Base-by-base conservation (phyloP, 441 rosid species). In the Corymbia citriodora region DNA sequence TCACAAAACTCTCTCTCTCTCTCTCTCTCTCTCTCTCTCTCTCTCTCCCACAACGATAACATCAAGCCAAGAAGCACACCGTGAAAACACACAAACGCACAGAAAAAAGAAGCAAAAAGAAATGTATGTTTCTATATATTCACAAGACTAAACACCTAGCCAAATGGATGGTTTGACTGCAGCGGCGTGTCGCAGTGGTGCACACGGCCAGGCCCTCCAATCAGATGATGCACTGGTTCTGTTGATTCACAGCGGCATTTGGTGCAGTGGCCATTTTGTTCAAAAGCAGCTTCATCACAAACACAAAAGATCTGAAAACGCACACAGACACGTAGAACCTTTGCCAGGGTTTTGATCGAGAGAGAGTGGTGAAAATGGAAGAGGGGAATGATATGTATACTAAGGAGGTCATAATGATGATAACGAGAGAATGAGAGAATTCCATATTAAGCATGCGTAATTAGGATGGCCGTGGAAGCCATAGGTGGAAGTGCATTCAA, bases 151-250 rank as follows among this genome's bases (percentile, higher is more conserved):
- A 31, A 33, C 81, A 17, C 81, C 40, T 70, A 33, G 33, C 81
- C 81, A 70, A 70, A 70, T 33, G 45, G 40, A 72, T 33, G 82
- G 8, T 19, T 6, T 15, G 72, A 27, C 12, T 40, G 82, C 27
- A 6, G 9, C 9, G 9, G 50, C 1, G 2, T 4, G 7, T 0
- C 29, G 3, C n/a, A 40, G 0, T 11, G n/a, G 50, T 6, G 83
- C 83, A 5, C 29, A 0, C 16, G 0, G 16, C 0, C 0, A 21
- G 29, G 83, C 50, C 50, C 83, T 21, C 29, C 29, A 74, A 74
- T 48, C 83, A 40, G 29, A 40, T 23, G 50, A 50, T 40, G 83
- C 15, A 21, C 52, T 21, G 52, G 25, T 40, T 74, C 9, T 74
- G n/a, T 14, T 74, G 17, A 17, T 74, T 74, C 83, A 74, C 50